These are phyloP conservation scores for Nannochloropsis gaditana DNA, from an alignment of 108 stramenopile species.

Conservation along the genomic window DNA sequence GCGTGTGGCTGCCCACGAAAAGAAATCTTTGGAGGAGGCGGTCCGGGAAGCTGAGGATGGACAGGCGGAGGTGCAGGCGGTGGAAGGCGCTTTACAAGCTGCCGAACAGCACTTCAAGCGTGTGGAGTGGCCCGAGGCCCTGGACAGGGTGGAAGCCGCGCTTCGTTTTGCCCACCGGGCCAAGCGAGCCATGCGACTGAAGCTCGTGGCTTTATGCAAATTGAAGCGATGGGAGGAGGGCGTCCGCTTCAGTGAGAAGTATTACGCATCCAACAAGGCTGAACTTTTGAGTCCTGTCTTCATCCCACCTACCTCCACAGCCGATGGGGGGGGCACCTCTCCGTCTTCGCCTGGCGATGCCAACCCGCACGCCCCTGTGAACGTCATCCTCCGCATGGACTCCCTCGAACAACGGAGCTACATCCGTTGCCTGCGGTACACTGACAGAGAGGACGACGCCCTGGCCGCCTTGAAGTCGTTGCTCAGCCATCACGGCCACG, in stretches of 20 bases:
- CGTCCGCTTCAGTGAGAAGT: not conserved
- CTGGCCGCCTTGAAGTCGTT: not conserved
- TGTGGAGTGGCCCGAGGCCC: not conserved
- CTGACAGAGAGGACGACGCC: not conserved
- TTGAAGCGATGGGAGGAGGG: not conserved
- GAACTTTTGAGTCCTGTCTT: not conserved
- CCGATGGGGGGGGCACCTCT: not conserved
- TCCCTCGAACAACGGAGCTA: not conserved
- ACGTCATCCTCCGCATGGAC: not conserved
- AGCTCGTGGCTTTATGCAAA: not conserved
- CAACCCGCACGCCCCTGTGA: not conserved
- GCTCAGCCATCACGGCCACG: not conserved
- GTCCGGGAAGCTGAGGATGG: not conserved
- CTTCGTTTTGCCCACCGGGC: not conserved
- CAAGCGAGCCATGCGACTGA: not conserved
- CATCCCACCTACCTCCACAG: not conserved
- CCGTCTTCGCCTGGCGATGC: not conserved
- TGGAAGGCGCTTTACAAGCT: not conserved
- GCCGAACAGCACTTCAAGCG: not conserved
- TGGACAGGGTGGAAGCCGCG: not conserved
- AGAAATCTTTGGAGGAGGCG: not conserved
- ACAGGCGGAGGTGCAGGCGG: not conserved
- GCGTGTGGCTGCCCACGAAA: not conserved
- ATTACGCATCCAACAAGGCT: not conserved
- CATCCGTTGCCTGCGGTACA: not conserved